Evolutionary conservation across 2,329 filamentous ascomycete species (phyloP), one percentile per base, ranked within the genome.

Genomic region (Arachnomyces sp.): DNA sequence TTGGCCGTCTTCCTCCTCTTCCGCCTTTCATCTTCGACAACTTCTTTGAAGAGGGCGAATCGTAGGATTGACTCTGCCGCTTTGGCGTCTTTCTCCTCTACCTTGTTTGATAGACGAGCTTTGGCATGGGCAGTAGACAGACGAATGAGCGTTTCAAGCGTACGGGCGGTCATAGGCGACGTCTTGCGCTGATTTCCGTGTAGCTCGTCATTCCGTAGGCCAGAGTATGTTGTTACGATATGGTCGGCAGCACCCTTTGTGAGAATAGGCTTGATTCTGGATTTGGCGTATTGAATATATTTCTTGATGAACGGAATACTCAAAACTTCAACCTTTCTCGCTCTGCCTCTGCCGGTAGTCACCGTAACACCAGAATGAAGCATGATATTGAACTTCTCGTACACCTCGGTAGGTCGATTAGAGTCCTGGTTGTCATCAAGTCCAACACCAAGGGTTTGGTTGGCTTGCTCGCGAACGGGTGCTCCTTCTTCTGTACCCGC

Each of bases 281-380:
- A 84, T 70, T 98, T 98, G 49, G 92, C 88, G 62, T 98, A 98
- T 60, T 98, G 92, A 34, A 98, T 93, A 63, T 95, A 98, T 67
- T 98, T 98, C 71, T 98, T 98, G 72, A 98, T 88, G 66, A 98
- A 98, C 0, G 89, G 86, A 45, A 98, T 95, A 66, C 86, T 94
- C 39, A 98, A 72, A 11, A 98, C 86, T 61, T 95, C 88, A 4
- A 85, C 78, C 49, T 84, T 83, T 62, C 85, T 84, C 52, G 78
- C 79, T 17, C 82, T 69, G 8, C 86, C 85, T 30, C 86, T 78
- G 7, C 84, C 84, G 9, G 81, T 74, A 3, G 82, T 86, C 12
- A 86, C 66, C 5, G 81, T 86, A 34, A 95, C 86, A 45, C 92
- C 92, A 7, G 88, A 85, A 58, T 98, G 92, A 31, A 98, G 76